Evolutionary conservation across 2,329 filamentous ascomycete genomes (phyloP).

Genomic region (Cercospora brassicicola): DNA sequence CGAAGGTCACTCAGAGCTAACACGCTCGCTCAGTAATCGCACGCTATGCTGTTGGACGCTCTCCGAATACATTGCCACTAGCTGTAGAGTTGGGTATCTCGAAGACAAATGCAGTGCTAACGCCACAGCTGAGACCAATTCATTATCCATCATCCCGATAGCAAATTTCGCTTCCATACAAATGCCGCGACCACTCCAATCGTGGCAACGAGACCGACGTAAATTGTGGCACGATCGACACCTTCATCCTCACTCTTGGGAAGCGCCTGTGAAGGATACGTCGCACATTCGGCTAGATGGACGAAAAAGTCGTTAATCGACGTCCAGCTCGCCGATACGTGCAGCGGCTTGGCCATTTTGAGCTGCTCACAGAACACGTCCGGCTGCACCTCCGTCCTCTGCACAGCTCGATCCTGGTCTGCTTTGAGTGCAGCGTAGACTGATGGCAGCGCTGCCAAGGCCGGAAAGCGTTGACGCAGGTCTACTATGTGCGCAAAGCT

Average conservation of each 20-base stretch:
- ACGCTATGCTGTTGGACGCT: background rate
- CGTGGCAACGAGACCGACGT: conserved; percentile 76
- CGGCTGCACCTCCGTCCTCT: conserved; percentile 84
- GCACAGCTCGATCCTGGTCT: conserved; percentile 94
- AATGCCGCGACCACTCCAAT: conserved; percentile 60
- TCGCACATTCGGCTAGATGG: conserved; percentile 83
- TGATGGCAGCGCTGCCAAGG: conserved; percentile 83
- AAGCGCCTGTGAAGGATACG: conserved; percentile 83
- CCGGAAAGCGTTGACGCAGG: conserved; percentile 73
- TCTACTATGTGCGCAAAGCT: conserved; percentile 90
- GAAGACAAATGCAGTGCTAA: conserved; percentile 2
- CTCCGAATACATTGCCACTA: background rate
- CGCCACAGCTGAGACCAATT: background rate
- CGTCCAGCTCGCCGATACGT: conserved; percentile 92
- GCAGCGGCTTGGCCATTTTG: conserved; percentile 86
- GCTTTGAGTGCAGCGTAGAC: conserved; percentile 94
- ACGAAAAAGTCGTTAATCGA: conserved; percentile 95
- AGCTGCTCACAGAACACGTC: conserved; percentile 84
- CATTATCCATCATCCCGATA: conserved; percentile 21
- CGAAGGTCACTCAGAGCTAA: background rate
- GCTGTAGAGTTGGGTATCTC: conserved; percentile 19
- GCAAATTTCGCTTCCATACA: conserved; percentile 54
- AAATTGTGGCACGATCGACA: conserved; percentile 79
- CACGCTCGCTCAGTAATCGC: background rate
- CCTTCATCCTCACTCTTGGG: conserved; percentile 84